A percentile compares a stretch with the other conserved stretches of the same genome.
These are phyloP conservation scores for Musa itinerans DNA, from an alignment of 176 grass and related monocot genomes.

Conservation along the genomic window DNA sequence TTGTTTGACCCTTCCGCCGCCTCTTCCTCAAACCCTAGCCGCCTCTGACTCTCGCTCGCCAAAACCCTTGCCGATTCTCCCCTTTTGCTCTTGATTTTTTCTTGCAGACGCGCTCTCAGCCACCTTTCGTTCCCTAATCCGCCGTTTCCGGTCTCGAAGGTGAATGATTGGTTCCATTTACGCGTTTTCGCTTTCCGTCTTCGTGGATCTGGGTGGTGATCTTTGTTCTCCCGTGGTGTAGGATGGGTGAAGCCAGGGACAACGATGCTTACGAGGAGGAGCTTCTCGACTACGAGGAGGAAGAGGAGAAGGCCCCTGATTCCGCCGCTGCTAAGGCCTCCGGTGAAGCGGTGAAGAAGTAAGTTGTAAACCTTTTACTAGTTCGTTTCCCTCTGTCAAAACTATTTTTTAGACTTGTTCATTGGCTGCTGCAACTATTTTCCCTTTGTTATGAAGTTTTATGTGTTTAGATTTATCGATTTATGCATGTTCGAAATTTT, in stretches of 20 bases:
- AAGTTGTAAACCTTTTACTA: background rate
- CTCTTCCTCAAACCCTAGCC: conserved; percentile 2
- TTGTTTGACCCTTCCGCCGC: background rate
- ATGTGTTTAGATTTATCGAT: background rate
- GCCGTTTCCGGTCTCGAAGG: background rate
- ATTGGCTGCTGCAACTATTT: too few relatives aligned
- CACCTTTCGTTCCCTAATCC: background rate
- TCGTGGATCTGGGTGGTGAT: background rate
- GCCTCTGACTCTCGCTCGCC: background rate
- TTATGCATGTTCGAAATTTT: background rate
- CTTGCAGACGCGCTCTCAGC: conserved; percentile 13
- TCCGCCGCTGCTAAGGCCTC: conserved; percentile 55
- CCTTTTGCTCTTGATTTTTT: conserved; percentile 9
- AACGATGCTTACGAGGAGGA: conserved; percentile 96
- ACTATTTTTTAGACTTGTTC: too few relatives aligned
- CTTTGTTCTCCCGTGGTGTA: conserved; percentile 8
- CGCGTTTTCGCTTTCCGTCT: background rate
- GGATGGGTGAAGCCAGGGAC: conserved; percentile 90
- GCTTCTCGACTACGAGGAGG: conserved; percentile 98
- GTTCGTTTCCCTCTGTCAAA: too few relatives aligned
- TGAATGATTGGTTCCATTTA: background rate
- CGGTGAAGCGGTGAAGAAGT: conserved; percentile 75
- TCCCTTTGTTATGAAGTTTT: background rate
- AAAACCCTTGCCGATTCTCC: conserved; percentile 7
- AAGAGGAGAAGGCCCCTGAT: conserved; percentile 78